Evolutionary conservation across 768 basidiomycete species (phyloP), one percentile per base, ranked within the genome.

Genomic region (Naganishia vaughanmartiniae): DNA sequence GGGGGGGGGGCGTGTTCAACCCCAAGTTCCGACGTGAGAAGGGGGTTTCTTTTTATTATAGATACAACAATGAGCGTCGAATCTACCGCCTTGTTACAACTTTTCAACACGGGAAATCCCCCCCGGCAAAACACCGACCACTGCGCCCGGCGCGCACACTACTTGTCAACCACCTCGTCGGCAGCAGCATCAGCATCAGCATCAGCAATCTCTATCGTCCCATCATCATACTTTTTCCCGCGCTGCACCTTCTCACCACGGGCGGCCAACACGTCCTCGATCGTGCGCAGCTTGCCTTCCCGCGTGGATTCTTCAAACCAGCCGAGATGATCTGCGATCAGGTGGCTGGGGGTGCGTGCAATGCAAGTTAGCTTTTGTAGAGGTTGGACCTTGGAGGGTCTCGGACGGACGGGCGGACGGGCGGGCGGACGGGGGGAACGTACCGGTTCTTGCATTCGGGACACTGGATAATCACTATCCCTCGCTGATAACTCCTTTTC

Each of bases 381-480:
- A n/a, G n/a, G n/a, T n/a, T n/a, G n/a, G n/a, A n/a, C n/a, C n/a
- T n/a, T n/a, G n/a, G n/a, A n/a, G n/a, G n/a, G n/a, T 42, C 39
- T 42, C 39, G 9, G 39, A 15, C 39, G 51, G 55, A 31, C 48
- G 24, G 70, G 14, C 1, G 15, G 30, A n/a, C 4, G 31, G 28
- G 5, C 34, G 24, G 70, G 14, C 1, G 15, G 30, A n/a, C 4
- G 31, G 28, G 5, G 26, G n/a, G n/a, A 30, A 58, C 88, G 66
- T 77, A 92, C 90, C 94, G 84, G 76, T 90, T 92, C 75, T 90
- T 87, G 79, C 95, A 99, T 17, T 86, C 86, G 1, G 94, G 93
- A 82, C 95, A 99, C 78, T 93, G 87, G 0, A 96, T 87, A 31
- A 99, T 84, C 2, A 98, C 94, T 65, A 97, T 88, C 0, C 95